Conservation (phyloP, 2,329 filamentous ascomycete species). For the Gliomastix tumulicola region DNA sequence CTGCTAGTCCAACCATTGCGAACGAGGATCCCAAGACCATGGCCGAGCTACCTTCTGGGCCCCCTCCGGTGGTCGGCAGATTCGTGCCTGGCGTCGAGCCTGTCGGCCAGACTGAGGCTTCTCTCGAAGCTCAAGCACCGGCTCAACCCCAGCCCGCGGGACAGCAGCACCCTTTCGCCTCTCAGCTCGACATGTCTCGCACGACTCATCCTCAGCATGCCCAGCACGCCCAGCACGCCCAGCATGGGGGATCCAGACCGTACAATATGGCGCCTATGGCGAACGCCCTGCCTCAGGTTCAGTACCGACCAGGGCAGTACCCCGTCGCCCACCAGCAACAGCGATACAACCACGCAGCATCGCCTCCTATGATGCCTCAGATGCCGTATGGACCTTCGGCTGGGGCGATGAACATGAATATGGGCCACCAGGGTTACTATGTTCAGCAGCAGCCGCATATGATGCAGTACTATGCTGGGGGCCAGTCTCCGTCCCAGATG, state of each 20-base stretch:
- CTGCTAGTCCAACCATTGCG: too few relatives aligned
- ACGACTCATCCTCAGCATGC: conserved; percentile 13
- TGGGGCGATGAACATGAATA: too few relatives aligned
- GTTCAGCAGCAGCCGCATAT: conserved; percentile 26
- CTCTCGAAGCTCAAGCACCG: too few relatives aligned
- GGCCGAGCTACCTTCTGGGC: too few relatives aligned
- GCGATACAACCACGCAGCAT: conserved; percentile 21
- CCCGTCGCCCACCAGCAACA: conserved; percentile 23
- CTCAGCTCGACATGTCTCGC: conserved; percentile 38
- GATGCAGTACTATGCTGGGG: conserved; percentile 33
- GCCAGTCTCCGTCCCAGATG: conserved; percentile 28
- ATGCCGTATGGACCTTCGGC: too few relatives aligned
- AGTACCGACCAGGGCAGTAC: conserved; percentile 30
- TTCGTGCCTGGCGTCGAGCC: too few relatives aligned
- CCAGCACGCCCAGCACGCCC: too few relatives aligned
- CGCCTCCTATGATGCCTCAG: conserved; percentile 29
- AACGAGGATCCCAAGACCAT: too few relatives aligned
- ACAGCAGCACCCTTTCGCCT: conserved; percentile 31
- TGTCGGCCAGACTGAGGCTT: too few relatives aligned
- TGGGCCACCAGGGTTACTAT: conserved; percentile 38
- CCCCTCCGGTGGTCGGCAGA: too few relatives aligned
- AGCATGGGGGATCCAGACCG: too few relatives aligned
- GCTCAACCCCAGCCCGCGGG: too few relatives aligned
- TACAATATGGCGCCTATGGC: conserved; percentile 42
- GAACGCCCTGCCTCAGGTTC: conserved; percentile 32